A percentile compares a stretch with the other conserved stretches of the same genome.
These are phyloP conservation scores for Nannizzia gypsea DNA, from an alignment of 2,329 filamentous ascomycete genomes.

Conservation along the genomic window DNA sequence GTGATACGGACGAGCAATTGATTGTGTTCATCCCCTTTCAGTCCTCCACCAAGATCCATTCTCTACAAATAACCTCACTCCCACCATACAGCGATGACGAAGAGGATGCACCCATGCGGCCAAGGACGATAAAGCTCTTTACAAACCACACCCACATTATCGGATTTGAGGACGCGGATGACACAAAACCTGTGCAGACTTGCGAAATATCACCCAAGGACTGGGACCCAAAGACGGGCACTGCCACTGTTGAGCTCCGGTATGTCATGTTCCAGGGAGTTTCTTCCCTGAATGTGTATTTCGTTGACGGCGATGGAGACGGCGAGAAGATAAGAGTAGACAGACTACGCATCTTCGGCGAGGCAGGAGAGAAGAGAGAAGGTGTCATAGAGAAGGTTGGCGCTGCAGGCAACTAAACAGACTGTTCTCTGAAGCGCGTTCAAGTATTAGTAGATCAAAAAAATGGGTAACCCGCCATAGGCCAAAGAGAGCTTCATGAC, in stretches of 20 bases:
- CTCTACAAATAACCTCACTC: constrained; percentile 71
- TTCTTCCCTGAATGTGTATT: constrained; percentile 72
- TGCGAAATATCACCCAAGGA: constrained; percentile 63
- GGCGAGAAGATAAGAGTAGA: constrained; percentile 71
- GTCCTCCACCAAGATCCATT: constrained; percentile 78
- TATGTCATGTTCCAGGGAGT: constrained; percentile 98
- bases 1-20: constrained; percentile 91
- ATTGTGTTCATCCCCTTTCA: constrained; percentile 89
- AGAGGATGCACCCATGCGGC: constrained; percentile 60
- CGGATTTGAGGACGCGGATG: constrained; percentile 89
- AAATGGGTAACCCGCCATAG: not conserved
- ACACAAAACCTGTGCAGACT: constrained; percentile 66
- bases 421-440: not conserved
- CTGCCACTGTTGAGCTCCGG: constrained; percentile 59
- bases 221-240: constrained; percentile 65
- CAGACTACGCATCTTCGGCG: constrained; percentile 58
- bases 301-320: constrained; percentile 72
- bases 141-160: constrained; percentile 81
- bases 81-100: constrained; percentile 52
- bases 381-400: constrained; percentile 93
- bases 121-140: constrained; percentile 73
- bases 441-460: not conserved
- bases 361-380: constrained; percentile 80
- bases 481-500: not conserved
- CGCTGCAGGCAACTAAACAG: constrained; percentile 51